phyloP scores from a whole-genome alignment of 345 rosid species.

The Punica granatum region DNA sequence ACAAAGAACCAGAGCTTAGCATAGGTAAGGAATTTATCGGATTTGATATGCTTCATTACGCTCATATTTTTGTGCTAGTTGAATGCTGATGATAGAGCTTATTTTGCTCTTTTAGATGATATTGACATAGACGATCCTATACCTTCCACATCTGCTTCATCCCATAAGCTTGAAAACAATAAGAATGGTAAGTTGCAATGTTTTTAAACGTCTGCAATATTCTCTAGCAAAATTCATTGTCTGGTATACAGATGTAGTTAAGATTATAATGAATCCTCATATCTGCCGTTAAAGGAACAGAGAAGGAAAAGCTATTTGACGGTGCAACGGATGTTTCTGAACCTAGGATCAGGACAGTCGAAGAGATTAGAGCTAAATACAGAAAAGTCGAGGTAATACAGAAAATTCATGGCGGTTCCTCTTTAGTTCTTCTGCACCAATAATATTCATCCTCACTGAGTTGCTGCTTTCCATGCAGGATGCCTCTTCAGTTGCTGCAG shows the following conservation, averaged over 20 bases:
- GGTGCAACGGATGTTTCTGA: conserved; percentile 46
- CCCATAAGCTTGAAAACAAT: conserved; percentile 30
- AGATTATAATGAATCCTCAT: conserved; percentile 13
- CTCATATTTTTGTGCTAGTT: not conserved
- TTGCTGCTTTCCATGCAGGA: conserved; percentile 30
- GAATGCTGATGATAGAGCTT: not conserved
- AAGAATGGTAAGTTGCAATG: conserved; percentile 19
- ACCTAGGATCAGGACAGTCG: conserved; percentile 63
- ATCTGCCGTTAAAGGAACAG: conserved; percentile 32
- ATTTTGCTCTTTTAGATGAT: conserved; percentile 52
- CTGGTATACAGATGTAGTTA: conserved; percentile 6
- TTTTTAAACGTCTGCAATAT: not conserved
- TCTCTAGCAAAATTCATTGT: not conserved
- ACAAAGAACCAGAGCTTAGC: conserved; percentile 38
- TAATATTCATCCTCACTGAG: not conserved
- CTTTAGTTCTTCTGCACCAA: not conserved
- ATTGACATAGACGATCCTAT: conserved; percentile 60
- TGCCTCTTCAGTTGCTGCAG: conserved; percentile 59
- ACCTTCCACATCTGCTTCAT: conserved; percentile 24
- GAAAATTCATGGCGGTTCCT: not conserved
- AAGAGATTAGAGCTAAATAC: conserved; percentile 84
- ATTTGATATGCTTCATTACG: not conserved
- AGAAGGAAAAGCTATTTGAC: conserved; percentile 52
- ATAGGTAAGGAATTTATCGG: conserved; percentile 47
- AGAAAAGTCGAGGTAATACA: conserved; percentile 46